phyloP scores from a whole-genome alignment of 108 stramenopile species.

The Pinguiococcus pyrenoidosus region DNA sequence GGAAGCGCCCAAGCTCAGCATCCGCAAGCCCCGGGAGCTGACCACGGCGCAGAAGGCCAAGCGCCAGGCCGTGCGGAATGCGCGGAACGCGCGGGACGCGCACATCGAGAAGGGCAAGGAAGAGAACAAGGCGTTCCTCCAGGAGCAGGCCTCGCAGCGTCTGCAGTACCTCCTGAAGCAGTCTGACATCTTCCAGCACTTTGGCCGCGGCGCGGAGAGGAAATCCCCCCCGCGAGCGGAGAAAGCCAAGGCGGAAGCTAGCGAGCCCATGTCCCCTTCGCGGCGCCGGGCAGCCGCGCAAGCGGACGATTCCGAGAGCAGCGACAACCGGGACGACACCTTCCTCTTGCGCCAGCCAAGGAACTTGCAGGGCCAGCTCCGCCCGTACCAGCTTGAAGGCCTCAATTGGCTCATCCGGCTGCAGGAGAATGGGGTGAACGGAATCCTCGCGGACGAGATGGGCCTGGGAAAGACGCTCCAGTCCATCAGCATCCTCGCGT shows the following conservation, averaged over 20 bases:
- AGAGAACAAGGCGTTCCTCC: neutral
- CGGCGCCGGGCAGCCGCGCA: slow-evolving; percentile 37
- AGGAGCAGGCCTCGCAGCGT: slow-evolving; percentile 31
- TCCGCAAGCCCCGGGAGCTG: too few relatives aligned
- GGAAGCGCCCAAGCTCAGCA: too few relatives aligned
- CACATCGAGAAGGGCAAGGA: too few relatives aligned
- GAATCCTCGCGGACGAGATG: slow-evolving; percentile 64
- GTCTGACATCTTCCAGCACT: slow-evolving; percentile 37
- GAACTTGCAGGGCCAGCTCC: slow-evolving; percentile 7
- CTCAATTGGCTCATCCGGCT: slow-evolving; percentile 65
- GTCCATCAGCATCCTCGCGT: slow-evolving; percentile 60
- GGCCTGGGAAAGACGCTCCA: slow-evolving; percentile 82
- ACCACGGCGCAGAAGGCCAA: too few relatives aligned
- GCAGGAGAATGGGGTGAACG: slow-evolving; percentile 66
- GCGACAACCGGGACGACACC: slow-evolving; percentile 11
- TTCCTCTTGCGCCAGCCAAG: slow-evolving; percentile 18
- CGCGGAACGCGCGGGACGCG: too few relatives aligned
- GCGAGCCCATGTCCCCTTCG: slow-evolving; percentile 53
- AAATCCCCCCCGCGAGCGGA: too few relatives aligned
- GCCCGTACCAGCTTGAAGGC: slow-evolving; percentile 41
- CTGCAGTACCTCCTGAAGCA: slow-evolving; percentile 39
- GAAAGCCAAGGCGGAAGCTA: slow-evolving; percentile 28
- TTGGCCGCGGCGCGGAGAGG: slow-evolving; percentile 3
- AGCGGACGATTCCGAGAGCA: neutral
- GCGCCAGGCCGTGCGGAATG: too few relatives aligned